phyloP scores from a whole-genome alignment of 805 yeast genomes.

The Ogataea thermomethanolica region DNA sequence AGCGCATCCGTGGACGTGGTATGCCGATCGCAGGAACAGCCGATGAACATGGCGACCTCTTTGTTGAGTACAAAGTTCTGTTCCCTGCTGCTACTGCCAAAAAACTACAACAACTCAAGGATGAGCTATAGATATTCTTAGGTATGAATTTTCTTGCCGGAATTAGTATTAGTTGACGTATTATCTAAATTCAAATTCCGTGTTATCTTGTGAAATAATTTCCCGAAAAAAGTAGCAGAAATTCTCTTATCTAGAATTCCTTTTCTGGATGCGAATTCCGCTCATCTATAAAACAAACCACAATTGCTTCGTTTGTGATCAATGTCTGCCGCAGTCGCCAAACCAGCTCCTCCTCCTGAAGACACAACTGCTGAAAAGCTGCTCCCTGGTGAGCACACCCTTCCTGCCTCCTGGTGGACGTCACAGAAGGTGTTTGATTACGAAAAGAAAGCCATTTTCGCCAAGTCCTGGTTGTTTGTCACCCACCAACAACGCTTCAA shows the following conservation, averaged over 20 bases:
- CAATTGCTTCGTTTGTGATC: background rate
- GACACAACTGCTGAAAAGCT: conserved; percentile 29
- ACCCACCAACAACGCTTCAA: conserved; percentile 50
- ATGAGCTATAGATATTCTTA: conserved; percentile 25
- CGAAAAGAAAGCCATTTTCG: conserved; percentile 56
- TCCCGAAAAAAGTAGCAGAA: conserved; percentile 4
- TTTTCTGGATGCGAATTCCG: conserved; percentile 9
- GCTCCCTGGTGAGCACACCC: conserved; percentile 46
- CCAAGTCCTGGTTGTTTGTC: conserved; percentile 54
- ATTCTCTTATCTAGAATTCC: conserved; percentile 5
- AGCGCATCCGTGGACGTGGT: conserved; percentile 69
- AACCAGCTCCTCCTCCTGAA: conserved; percentile 29
- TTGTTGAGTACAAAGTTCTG: conserved; percentile 46
- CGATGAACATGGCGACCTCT: conserved; percentile 53
- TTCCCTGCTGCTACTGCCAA: conserved; percentile 30
- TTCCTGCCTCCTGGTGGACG: conserved; percentile 68
- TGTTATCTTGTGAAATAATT: conserved; percentile 8
- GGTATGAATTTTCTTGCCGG: conserved; percentile 6
- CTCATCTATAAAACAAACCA: conserved; percentile 1
- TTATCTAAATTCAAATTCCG: conserved; percentile 6
- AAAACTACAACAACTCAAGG: conserved; percentile 17
- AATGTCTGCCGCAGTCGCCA: conserved; percentile 28
- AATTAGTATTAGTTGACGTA: conserved; percentile 5
- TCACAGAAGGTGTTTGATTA: conserved; percentile 55
- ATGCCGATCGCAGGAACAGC: conserved; percentile 67